Conservation (phyloP, 495 filamentous ascomycete species). For the Articulospora tetracladia region DNA sequence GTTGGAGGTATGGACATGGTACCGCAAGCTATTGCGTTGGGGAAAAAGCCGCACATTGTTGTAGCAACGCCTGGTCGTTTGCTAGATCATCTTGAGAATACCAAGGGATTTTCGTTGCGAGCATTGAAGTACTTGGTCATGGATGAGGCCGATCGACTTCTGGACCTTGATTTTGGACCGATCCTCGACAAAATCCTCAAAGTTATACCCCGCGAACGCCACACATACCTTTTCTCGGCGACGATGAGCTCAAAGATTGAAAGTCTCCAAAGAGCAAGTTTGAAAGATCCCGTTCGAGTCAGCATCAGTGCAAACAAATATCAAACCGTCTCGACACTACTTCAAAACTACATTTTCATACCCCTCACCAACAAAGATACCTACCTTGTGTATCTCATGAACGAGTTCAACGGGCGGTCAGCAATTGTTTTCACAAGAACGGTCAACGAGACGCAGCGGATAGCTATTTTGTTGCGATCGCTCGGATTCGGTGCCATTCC, state of each 20-base stretch:
- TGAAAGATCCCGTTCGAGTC: slow-evolving; percentile 74
- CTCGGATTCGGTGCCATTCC: slow-evolving; percentile 86
- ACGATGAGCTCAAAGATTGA: slow-evolving; percentile 94
- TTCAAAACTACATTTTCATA: slow-evolving; percentile 79
- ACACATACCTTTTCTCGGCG: slow-evolving; percentile 89
- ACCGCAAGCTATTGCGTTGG: slow-evolving; percentile 78
- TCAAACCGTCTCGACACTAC: slow-evolving; percentile 80
- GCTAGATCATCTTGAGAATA: slow-evolving; percentile 93
- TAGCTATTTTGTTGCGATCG: slow-evolving; percentile 75
- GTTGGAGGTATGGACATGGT: slow-evolving; percentile 97
- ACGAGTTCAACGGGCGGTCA: slow-evolving; percentile 78
- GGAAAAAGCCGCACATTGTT: slow-evolving; percentile 87
- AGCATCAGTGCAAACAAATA: slow-evolving; percentile 74
- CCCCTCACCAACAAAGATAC: slow-evolving; percentile 88
- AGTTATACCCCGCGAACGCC: slow-evolving; percentile 74
- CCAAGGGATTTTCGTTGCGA: slow-evolving; percentile 85
- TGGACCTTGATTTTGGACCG: slow-evolving; percentile 93
- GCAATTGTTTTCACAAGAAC: slow-evolving; percentile 92
- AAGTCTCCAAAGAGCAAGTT: slow-evolving; percentile 79
- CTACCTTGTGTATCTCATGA: slow-evolving; percentile 81
- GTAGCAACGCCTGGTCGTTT: slow-evolving; percentile 88
- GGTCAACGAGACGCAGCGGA: slow-evolving; percentile 80
- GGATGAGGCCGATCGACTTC: slow-evolving; percentile 89
- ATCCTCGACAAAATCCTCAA: slow-evolving; percentile 90
- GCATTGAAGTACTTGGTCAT: slow-evolving; percentile 82